Percentiles rank a stretch among this genome's conserved stretches.
phyloP scores from a whole-genome alignment of 495 filamentous ascomycete species.

The Massariosphaeria phaeospora region DNA sequence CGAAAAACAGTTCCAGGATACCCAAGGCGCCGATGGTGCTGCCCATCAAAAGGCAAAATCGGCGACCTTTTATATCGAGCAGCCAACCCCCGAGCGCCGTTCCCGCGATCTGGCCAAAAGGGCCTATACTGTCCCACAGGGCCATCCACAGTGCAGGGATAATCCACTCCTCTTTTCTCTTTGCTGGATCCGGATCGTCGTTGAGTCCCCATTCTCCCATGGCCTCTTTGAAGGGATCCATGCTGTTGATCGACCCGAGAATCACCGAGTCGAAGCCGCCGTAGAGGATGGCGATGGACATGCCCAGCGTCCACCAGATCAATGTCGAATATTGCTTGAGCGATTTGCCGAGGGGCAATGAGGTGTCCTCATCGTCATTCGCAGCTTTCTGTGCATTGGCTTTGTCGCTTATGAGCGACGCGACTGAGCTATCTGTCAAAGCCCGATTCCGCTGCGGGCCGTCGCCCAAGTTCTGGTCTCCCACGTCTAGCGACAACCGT shows the following conservation, averaged over 20 bases:
- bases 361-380: not conserved
- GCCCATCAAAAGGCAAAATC: conserved; percentile 3
- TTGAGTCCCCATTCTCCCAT: not conserved
- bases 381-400: not conserved
- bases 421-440: not conserved
- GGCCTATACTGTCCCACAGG: conserved; percentile 6
- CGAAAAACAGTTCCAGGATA: conserved; percentile 2
- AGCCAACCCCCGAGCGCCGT: conserved; percentile 1
- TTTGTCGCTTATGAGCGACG: not conserved
- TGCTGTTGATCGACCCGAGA: not conserved
- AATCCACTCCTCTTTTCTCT: conserved; percentile 5
- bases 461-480: not conserved
- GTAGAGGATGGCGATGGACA: conserved; percentile 8
- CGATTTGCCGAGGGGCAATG: conserved; percentile 4
- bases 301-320: conserved; percentile 2
- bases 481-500: not conserved
- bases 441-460: not conserved
- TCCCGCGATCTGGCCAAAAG: conserved; percentile 9
- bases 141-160: conserved; percentile 18
- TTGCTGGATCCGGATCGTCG: not conserved
- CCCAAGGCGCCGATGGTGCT: conserved; percentile 1
- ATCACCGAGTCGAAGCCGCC: conserved; percentile 8
- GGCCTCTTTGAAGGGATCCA: not conserved
- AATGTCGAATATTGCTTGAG: conserved; percentile 4
- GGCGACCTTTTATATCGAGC: conserved; percentile 11